Percentiles rank a stretch among this genome's conserved stretches.
Evolutionary conservation across 2,329 filamentous ascomycete genomes (phyloP).

Genomic region (Microthyrium microscopicum): DNA sequence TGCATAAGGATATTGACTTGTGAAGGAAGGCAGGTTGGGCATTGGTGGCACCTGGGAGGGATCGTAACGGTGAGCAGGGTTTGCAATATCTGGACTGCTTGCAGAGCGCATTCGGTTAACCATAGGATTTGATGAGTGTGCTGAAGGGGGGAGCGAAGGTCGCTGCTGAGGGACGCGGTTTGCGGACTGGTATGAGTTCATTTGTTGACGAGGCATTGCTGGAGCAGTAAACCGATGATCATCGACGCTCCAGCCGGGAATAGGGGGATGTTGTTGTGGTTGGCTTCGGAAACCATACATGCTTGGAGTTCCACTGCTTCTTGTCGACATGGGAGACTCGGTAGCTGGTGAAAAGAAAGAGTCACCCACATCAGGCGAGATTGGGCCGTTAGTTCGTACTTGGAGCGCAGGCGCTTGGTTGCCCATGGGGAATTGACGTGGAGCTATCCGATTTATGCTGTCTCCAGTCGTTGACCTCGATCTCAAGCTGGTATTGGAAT

Average conservation of each 20-base stretch:
- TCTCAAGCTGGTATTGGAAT: conserved; percentile 52
- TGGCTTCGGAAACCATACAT: conserved; percentile 63
- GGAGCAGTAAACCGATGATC: conserved; percentile 74
- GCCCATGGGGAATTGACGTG: conserved; percentile 56
- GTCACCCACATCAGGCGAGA: conserved; percentile 43
- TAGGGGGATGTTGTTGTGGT: conserved; percentile 48
- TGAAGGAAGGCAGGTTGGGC: conserved; percentile 36
- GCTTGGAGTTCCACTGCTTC: conserved; percentile 48
- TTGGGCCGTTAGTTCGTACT: conserved; percentile 40
- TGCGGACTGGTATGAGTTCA: conserved; percentile 45
- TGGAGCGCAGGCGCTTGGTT: conserved; percentile 40
- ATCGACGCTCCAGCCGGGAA: conserved; percentile 48
- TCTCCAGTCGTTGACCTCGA: conserved; percentile 62
- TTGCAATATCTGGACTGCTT: conserved; percentile 88
- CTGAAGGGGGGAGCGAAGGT: conserved; percentile 57
- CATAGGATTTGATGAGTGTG: conserved; percentile 27
- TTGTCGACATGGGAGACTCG: conserved; percentile 62
- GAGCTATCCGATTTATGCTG: conserved; percentile 40
- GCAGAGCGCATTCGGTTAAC: conserved; percentile 74
- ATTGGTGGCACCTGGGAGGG: conserved; percentile 27
- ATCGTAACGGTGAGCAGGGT: conserved; percentile 39
- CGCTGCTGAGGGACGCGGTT: conserved; percentile 49
- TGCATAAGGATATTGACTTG: conserved; percentile 38
- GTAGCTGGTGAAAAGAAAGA: conserved; percentile 86
- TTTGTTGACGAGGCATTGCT: conserved; percentile 41